Evolutionary conservation across 495 filamentous ascomycete species (phyloP), one percentile per base, ranked within the genome.

Genomic region (Penicillium salamii): DNA sequence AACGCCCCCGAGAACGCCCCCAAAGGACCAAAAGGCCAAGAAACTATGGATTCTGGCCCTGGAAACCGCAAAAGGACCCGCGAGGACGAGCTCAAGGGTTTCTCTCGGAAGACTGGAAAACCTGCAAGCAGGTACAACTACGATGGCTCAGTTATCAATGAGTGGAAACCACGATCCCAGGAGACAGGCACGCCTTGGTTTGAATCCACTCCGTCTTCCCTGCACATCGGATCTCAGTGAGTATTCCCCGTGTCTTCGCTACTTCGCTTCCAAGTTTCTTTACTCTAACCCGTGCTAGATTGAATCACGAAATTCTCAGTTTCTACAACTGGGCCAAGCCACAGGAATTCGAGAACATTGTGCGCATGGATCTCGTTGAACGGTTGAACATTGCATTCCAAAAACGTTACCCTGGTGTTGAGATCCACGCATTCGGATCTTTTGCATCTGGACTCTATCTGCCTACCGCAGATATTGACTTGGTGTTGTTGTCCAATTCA

Each of bases 371-470:
- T 28, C 65, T 98, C n/a, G 69, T 97, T 2, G 60, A 79, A 4
- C 79, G 92, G 14, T 54, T 89, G 1, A 68, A 80, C 21, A 47
- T 53, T 21, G 67, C 77, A 3, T 77, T 90, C 54, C 69, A 71
- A 29, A 67, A 45, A 15, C 66, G 71, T 11, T 80, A 79, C 54
- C 59, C 68, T 4, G 77, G 80, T 32, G 76, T 81, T 18, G 72
- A 84, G 32, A 65, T 97, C 2, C 74, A 77, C 15, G 74, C 84
- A 8, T 98, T 97, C 67, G 93, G 93, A 13, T 97, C 93, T 0
- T 98, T 90, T 57, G 88, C 89, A 12, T 89, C 89, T 7, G 90
- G 89, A 0, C 73, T 97, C 11, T 97, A 96, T 61, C 78, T 98
- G 3, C 93, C 93, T 0, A 93, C 84, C 1, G 88, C 84, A 4